phyloP scores from a whole-genome alignment of 2,329 filamentous ascomycete species.

The Fusarium subglutinans region DNA sequence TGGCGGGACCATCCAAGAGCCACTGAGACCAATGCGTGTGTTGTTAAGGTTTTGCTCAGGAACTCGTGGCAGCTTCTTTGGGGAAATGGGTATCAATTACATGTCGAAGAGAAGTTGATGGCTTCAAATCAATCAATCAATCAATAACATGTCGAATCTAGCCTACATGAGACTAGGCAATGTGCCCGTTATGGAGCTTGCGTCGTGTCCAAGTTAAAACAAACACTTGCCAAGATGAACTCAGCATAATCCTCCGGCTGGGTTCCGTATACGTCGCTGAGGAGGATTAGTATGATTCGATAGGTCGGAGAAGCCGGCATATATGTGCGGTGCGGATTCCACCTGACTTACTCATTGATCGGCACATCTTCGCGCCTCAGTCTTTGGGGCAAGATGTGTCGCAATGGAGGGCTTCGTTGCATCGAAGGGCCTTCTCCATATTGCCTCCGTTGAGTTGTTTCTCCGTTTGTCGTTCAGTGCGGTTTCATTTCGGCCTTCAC shows the following conservation, averaged over 20 bases:
- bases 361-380: neutral
- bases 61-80: conserved; percentile 25
- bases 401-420: neutral
- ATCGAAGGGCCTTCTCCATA: neutral
- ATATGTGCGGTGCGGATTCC: conserved; percentile 27
- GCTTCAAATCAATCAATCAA: neutral
- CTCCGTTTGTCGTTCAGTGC: neutral
- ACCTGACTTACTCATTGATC: conserved; percentile 21
- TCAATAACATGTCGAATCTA: conserved; percentile 23
- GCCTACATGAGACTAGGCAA: conserved; percentile 3
- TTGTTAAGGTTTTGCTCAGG: conserved; percentile 17
- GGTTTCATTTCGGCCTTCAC: neutral
- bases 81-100: conserved; percentile 25
- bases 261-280: neutral
- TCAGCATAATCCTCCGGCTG: neutral
- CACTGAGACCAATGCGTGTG: neutral
- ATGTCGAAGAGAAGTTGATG: neutral
- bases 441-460: neutral
- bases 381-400: neutral
- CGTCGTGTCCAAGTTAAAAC: neutral
- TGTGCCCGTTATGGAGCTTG: neutral
- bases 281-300: conserved; percentile 19
- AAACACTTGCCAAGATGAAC: neutral
- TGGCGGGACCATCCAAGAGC: neutral
- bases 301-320: conserved; percentile 9